Conservation (phyloP, 345 rosid species). For the Eucalyptus sp. region DNA sequence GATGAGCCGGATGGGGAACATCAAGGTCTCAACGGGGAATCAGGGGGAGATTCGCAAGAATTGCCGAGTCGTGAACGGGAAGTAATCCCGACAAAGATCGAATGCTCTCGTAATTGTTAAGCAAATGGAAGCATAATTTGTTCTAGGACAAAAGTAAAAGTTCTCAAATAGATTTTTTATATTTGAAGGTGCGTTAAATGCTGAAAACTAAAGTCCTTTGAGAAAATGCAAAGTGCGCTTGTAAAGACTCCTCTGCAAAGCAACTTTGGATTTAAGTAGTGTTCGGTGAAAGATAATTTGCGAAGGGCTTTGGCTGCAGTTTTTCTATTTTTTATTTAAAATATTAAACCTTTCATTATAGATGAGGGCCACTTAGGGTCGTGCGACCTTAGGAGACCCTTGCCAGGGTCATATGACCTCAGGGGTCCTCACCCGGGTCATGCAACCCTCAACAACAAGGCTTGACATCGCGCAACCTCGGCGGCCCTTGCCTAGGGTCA, state of each 20-base stretch:
- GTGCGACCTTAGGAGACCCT: neutral
- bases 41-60: conserved; percentile 47
- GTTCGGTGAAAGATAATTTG: neutral
- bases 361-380: rapidly evolving
- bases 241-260: too few species aligned
- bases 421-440: neutral
- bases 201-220: neutral
- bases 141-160: neutral
- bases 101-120: neutral
- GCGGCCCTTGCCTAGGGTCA: neutral
- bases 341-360: neutral
- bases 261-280: neutral
- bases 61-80: conserved; percentile 19
- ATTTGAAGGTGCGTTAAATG: neutral
- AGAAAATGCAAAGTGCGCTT: too few species aligned
- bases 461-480: neutral
- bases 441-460: neutral
- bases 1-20: conserved; percentile 55
- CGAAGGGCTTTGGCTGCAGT: neutral
- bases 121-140: neutral
- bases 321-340: too few species aligned
- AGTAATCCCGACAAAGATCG: neutral
- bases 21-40: conserved; percentile 40
- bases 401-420: rapidly evolving
- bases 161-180: neutral